Percentiles rank a stretch among this genome's conserved stretches.
Conservation (phyloP, 192 early-diverging fungal genomes). For the Coemansia sp. region DNA sequence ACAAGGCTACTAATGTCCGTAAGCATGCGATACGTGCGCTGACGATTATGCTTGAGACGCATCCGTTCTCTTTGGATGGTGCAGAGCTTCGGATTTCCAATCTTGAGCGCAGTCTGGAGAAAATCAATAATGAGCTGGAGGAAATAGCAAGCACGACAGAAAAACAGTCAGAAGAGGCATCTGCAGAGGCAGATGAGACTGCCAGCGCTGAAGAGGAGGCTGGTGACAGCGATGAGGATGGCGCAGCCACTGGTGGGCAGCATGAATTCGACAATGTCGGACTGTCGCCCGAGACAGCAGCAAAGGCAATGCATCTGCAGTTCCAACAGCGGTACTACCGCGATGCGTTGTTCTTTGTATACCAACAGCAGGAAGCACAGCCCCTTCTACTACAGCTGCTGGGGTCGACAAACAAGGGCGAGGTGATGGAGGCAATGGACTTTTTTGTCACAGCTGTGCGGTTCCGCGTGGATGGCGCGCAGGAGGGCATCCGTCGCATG, state of each 20-base stretch:
- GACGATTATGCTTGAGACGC: constrained; percentile 76
- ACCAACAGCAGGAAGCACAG: constrained; percentile 74
- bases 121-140: constrained; percentile 68
- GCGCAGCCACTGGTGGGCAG: constrained; percentile 15
- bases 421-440: constrained; percentile 95
- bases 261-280: constrained; percentile 37
- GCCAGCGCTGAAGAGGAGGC: constrained; percentile 19
- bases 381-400: constrained; percentile 81
- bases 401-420: constrained; percentile 83
- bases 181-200: constrained; percentile 16
- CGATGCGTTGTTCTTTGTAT: constrained; percentile 85
- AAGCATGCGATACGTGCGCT: constrained; percentile 88
- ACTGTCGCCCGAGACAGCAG: constrained; percentile 54
- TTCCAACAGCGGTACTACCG: constrained; percentile 74
- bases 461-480: constrained; percentile 81
- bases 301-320: constrained; percentile 55
- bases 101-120: constrained; percentile 66
- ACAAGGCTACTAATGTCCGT: constrained; percentile 87
- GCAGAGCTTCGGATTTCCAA: constrained; percentile 70
- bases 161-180: constrained; percentile 24
- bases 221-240: constrained; percentile 31
- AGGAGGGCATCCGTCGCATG: constrained; percentile 89
- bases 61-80: constrained; percentile 87
- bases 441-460: constrained; percentile 86
- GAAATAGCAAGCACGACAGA: constrained; percentile 50